Evolutionary conservation across 164 flowering plant species (phyloP), one percentile per base, ranked within the genome.

Genomic region (Stephania cephalantha): DNA sequence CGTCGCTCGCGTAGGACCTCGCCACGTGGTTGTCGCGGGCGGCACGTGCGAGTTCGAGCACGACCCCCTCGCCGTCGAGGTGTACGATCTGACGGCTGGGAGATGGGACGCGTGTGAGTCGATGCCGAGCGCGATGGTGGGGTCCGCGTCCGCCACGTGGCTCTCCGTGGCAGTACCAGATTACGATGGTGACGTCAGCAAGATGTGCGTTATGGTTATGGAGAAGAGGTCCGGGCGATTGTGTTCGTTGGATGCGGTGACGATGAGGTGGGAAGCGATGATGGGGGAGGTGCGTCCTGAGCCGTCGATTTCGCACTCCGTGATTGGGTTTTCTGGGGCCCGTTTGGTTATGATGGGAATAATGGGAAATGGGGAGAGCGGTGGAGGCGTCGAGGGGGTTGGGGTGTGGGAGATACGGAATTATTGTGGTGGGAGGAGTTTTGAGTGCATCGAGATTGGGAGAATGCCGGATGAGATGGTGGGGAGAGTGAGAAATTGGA

Each of bases 11-110:
- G 84, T 88, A 18, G 94, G 88, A 17, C 58, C 78, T 4, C 2
- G 42, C 31, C 70, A 35, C 55, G n/a, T 91, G 7, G 78, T 93
- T n/a, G 81, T 91, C 29, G 93, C 92, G 11, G 98, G 97, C 13
- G 97, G 98, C 72, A 70, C 75, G 6, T 85, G 85, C 75, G 90
- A 86, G 8, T 91, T 86, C 79, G 92, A 84, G 69, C 91, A 86
- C 74, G 91, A 92, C 63, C 89, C 86, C 0, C 82, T 88, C 45
- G 82, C 92, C 0, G 90, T 92, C 1, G 97, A 92, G 79, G 81
- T 86, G 17, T 90, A 84, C 80, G 85, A 88, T 81, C 1, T 74
- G 17, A 69, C 35, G 0, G 35, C 79, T 5, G 66, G 83, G 18
- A n/a, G 46, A 52, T 88, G 94, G 91, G 73, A 77, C 25, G 25